A percentile compares a stretch with the other conserved stretches of the same genome.
Conservation (phyloP, 1,284 basidiomycete species). For the Trametes hirsuta region DNA sequence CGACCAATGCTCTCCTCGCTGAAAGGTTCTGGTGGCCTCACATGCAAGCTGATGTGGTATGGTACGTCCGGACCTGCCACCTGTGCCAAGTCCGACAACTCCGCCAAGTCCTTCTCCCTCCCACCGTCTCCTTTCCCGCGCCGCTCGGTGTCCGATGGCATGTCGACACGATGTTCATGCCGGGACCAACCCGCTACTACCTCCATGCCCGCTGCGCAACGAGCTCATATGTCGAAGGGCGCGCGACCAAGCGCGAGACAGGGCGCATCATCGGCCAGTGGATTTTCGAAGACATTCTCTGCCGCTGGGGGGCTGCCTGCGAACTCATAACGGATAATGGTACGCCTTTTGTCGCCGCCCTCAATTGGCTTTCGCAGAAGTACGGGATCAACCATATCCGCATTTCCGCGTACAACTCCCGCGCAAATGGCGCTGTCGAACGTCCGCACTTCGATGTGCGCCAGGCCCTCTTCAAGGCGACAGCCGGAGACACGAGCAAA, state of each 20-base stretch:
- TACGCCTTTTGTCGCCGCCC: slow-evolving; percentile 35
- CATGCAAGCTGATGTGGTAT: slow-evolving; percentile 32
- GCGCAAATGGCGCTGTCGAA: slow-evolving; percentile 45
- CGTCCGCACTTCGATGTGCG: slow-evolving; percentile 39
- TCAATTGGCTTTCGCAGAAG: slow-evolving; percentile 32
- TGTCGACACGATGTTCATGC: slow-evolving; percentile 38
- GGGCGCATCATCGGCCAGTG: slow-evolving; percentile 23
- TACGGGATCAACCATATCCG: slow-evolving; percentile 44
- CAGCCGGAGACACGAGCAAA: slow-evolving; percentile 33
- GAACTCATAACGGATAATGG: slow-evolving; percentile 35
- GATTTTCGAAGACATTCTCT: slow-evolving; percentile 33
- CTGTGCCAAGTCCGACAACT: slow-evolving; percentile 38
- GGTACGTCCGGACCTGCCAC: slow-evolving; percentile 41
- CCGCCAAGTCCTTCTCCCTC: slow-evolving; percentile 36
- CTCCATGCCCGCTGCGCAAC: slow-evolving; percentile 31
- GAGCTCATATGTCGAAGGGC: slow-evolving; percentile 26
- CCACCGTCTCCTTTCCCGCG: slow-evolving; percentile 33
- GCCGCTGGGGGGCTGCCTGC: slow-evolving; percentile 24
- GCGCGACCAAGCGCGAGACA: slow-evolving; percentile 16
- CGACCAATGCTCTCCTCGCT: slow-evolving; percentile 13
- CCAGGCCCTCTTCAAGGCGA: slow-evolving; percentile 42
- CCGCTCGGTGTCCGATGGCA: slow-evolving; percentile 38
- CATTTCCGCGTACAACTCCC: slow-evolving; percentile 49
- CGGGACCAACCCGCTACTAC: slow-evolving; percentile 24
- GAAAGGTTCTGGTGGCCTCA: slow-evolving; percentile 36